Base-by-base conservation (phyloP, 2,329 filamentous ascomycete genomes). In the Aspergillus arachidicola region DNA sequence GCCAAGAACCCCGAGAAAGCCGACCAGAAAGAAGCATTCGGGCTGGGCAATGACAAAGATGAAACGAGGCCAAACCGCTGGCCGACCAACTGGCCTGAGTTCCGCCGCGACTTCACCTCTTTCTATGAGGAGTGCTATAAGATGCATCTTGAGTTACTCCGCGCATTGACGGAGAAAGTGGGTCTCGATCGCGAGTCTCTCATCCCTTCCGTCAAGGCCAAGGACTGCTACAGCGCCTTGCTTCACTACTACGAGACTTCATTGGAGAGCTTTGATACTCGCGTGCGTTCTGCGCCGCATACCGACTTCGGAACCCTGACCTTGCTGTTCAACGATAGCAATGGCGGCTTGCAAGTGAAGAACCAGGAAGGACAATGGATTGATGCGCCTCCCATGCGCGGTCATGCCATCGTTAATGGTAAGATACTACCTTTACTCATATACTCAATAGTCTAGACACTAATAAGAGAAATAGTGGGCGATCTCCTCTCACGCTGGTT, bases 401-500 rank as follows among this genome's bases (percentile, higher is more conserved):
- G 59, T 3, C 57, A 56, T 41, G 59, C 59, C 23, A 61, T 61
- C 30, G 57, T 61, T 6, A 61, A 61, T 23, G 59, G 53, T 61
- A 57, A n/a, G n/a, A 11, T 46, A 11, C 12, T 23, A 7, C 32
- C 5, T 12, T 28, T 30, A 32, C 28, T 30, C 1, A 12, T 10
- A 9, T n/a, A 11, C n/a, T 21, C 23, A n/a, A 21, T 32, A 6
- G 2, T 26, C 23, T 26, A 5, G 19, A n/a, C 9, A 12, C 34
- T 57, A 34, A 38, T 7, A 30, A 0, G 2, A n/a, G 5, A 38
- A 41, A 12, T 41, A 61, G 59, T 61, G 28, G 59, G 59, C 9
- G 59, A 61, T 19, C 59, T 61, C 23, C 59, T 61, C 16, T 55
- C 59, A 10, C 28, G 59, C 23, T 61, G 59, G 59, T 61, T 61